A percentile compares a stretch with the other conserved stretches of the same genome.
Evolutionary conservation across 2,329 filamentous ascomycete species (phyloP).

Genomic region (Geosmithia flava): DNA sequence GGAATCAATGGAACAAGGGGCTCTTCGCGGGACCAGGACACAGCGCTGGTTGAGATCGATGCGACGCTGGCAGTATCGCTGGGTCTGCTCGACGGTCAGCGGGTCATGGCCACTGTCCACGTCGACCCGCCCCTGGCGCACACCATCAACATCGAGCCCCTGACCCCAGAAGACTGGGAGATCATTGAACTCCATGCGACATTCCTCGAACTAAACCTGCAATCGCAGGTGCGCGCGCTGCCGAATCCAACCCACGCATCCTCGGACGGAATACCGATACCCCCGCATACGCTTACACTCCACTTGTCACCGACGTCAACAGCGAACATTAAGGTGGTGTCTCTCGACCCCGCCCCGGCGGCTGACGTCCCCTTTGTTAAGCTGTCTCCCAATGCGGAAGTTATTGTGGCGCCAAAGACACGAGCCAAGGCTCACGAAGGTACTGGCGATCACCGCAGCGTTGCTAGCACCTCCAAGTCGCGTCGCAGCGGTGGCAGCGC

Average conservation of each 20-base stretch:
- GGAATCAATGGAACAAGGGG: constrained; percentile 50
- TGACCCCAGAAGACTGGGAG: constrained; percentile 96
- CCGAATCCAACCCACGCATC: constrained; percentile 66
- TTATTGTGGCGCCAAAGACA: constrained; percentile 92
- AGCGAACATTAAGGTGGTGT: constrained; percentile 78
- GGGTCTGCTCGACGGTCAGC: constrained; percentile 70
- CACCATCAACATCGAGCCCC: constrained; percentile 90
- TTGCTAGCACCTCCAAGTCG: constrained; percentile 65
- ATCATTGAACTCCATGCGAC: constrained; percentile 96
- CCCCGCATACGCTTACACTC: constrained; percentile 71
- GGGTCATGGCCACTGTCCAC: constrained; percentile 61
- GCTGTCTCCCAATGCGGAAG: constrained; percentile 85
- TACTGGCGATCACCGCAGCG: constrained; percentile 66
- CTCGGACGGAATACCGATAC: constrained; percentile 20
- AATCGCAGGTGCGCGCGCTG: constrained; percentile 84
- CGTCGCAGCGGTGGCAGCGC: constrained; percentile 71
- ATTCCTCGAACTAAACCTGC: constrained; percentile 86
- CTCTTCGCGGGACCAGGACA: constrained; percentile 58
- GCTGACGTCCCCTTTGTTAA: constrained; percentile 71
- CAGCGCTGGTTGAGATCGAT: constrained; percentile 74
- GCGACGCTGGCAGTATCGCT: constrained; percentile 68
- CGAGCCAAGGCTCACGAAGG: constrained; percentile 55
- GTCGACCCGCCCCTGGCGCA: constrained; percentile 83
- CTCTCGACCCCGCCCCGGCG: constrained; percentile 62
- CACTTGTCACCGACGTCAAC: constrained; percentile 93